Percentiles rank a stretch among this genome's conserved stretches.
Conservation (phyloP, 2,329 filamentous ascomycete species). For the Plenodomus tracheiphilus region DNA sequence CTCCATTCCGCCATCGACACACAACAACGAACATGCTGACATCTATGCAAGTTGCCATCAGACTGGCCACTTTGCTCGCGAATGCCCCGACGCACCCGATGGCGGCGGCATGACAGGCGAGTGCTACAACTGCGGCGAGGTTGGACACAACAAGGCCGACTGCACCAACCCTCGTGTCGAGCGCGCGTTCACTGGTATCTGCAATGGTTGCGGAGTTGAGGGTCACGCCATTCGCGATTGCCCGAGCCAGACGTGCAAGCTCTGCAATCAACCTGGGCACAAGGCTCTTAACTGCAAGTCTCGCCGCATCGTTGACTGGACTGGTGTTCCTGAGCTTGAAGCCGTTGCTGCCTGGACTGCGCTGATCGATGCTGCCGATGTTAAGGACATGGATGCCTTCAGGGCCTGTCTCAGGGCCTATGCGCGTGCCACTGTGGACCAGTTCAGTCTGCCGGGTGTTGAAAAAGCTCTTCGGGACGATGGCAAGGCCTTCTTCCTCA, state of each 20-base stretch:
- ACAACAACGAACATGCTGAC: conserved; percentile 26
- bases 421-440: conserved; percentile 45
- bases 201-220: conserved; percentile 59
- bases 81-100: conserved; percentile 51
- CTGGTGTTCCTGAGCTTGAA: conserved; percentile 50
- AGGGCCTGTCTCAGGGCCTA: conserved; percentile 53
- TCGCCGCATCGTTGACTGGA: conserved; percentile 39
- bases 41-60: conserved; percentile 44
- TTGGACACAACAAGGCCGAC: conserved; percentile 65
- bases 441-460: conserved; percentile 51
- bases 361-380: conserved; percentile 54
- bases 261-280: conserved; percentile 56
- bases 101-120: conserved; percentile 46
- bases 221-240: conserved; percentile 66
- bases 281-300: conserved; percentile 54
- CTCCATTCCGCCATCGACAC: neutral
- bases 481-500: conserved; percentile 53
- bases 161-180: conserved; percentile 61
- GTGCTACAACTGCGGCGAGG: conserved; percentile 65
- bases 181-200: conserved; percentile 59
- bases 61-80: conserved; percentile 52
- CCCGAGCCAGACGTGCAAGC: conserved; percentile 60
- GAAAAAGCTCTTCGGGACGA: conserved; percentile 56
- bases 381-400: conserved; percentile 56
- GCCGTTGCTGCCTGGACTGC: conserved; percentile 55